phyloP scores from a whole-genome alignment of 2,329 filamentous ascomycete genomes.

The Huntiella decipiens region DNA sequence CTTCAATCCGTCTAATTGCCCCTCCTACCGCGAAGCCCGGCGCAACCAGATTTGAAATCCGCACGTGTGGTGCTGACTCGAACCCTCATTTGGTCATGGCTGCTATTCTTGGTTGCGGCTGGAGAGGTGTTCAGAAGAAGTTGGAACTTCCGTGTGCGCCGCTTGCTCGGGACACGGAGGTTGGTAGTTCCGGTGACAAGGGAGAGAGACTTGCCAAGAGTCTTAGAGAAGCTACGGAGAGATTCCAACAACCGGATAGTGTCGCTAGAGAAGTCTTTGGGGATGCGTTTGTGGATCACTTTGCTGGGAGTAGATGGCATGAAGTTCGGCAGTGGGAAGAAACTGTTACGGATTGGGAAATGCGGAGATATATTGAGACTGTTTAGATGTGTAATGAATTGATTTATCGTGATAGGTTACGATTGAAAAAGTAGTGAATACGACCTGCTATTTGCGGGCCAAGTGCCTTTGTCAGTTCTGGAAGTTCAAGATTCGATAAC shows the following conservation, averaged over 20 bases:
- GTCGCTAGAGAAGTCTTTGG: constrained; percentile 88
- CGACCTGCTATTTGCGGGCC: constrained; percentile 59
- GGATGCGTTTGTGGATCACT: constrained; percentile 91
- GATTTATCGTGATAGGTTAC: constrained; percentile 20
- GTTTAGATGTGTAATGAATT: constrained; percentile 23
- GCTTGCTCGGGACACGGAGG: constrained; percentile 65
- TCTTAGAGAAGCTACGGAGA: constrained; percentile 63
- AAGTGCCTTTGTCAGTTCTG: constrained; percentile 53
- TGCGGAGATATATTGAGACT: constrained; percentile 63
- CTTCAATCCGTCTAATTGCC: constrained; percentile 74
- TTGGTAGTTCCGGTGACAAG: constrained; percentile 51
- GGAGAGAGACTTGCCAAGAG: constrained; percentile 68
- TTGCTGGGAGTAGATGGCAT: constrained; percentile 77
- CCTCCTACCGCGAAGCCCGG: constrained; percentile 71
- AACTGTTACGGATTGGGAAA: constrained; percentile 89
- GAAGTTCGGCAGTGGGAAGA: constrained; percentile 86
- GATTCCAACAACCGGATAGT: constrained; percentile 60
- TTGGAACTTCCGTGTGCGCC: constrained; percentile 66
- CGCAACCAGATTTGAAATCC: constrained; percentile 80
- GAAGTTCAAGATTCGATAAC: constrained; percentile 67
- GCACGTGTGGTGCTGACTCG: constrained; percentile 83
- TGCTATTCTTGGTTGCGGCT: constrained; percentile 72
- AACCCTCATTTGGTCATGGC: constrained; percentile 79
- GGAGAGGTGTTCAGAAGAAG: constrained; percentile 84
- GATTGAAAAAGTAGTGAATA: constrained; percentile 65